A percentile compares a stretch with the other conserved stretches of the same genome.
phyloP scores from a whole-genome alignment of 139 green algal genomes.

The Mychonastes homosphaera region DNA sequence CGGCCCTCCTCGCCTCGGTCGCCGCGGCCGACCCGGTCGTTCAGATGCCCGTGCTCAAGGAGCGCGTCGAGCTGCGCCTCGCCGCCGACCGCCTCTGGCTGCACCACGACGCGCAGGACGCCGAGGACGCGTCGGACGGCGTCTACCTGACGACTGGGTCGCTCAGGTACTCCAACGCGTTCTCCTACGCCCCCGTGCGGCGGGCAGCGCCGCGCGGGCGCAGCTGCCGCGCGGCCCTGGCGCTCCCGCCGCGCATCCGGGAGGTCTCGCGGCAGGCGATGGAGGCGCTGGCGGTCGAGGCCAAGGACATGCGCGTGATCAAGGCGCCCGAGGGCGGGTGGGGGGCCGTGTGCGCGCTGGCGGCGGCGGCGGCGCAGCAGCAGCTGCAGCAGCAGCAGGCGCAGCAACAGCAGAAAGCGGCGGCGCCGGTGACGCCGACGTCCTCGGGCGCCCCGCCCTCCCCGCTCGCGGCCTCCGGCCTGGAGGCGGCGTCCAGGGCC shows the following conservation, averaged over 20 bases:
- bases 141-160: conserved; percentile 21
- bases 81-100: conserved; percentile 26
- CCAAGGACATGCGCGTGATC: conserved; percentile 17
- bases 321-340: conserved; percentile 9
- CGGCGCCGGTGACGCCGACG: background rate
- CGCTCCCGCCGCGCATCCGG: no score
- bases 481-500: no score
- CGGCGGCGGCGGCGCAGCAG: background rate
- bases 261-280: no score
- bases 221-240: no score
- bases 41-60: conserved; percentile 22
- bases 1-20: conserved; percentile 20
- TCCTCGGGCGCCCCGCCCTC: no score
- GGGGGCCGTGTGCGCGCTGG: background rate
- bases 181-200: conserved; percentile 16
- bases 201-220: background rate
- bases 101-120: conserved; percentile 29
- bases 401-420: background rate
- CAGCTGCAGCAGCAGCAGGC: background rate
- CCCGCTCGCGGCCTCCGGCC: no score
- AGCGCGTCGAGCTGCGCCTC: conserved; percentile 24
- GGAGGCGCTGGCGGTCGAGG: conserved; percentile 15
- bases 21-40: conserved; percentile 23
- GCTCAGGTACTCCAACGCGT: conserved; percentile 27
- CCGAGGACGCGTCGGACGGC: conserved; percentile 23